phyloP scores from a whole-genome alignment of 306 rosid genomes.

The Herpetospermum pedunculosum region DNA sequence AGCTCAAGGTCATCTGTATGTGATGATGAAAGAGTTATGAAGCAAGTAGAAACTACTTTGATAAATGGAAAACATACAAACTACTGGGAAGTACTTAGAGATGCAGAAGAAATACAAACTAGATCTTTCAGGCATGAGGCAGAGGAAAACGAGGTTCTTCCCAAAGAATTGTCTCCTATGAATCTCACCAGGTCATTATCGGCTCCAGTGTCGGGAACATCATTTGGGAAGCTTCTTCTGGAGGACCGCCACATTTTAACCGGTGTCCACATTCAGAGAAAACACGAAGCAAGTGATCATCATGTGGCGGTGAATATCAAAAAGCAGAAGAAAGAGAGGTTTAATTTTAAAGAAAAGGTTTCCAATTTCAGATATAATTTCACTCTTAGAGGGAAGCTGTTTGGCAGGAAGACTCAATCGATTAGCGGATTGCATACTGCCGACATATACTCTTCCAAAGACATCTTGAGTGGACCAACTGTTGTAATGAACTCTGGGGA shows the following conservation, averaged over 20 bases:
- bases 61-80: slow-evolving; percentile 19
- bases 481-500: slow-evolving; percentile 55
- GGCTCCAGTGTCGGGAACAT: slow-evolving; percentile 91
- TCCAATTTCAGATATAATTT: slow-evolving; percentile 65
- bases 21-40: slow-evolving; percentile 27
- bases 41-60: slow-evolving; percentile 21
- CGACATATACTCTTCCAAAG: slow-evolving; percentile 36
- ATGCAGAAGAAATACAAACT: slow-evolving; percentile 39
- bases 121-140: slow-evolving; percentile 75
- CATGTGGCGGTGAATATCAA: slow-evolving; percentile 29
- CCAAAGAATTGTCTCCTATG: slow-evolving; percentile 62
- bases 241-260: slow-evolving; percentile 85
- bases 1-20: slow-evolving; percentile 35
- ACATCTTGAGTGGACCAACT: slow-evolving; percentile 81
- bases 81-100: slow-evolving; percentile 37
- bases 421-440: slow-evolving; percentile 33
- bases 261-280: slow-evolving; percentile 80
- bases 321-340: slow-evolving; percentile 59
- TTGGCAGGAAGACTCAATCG: slow-evolving; percentile 65
- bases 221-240: slow-evolving; percentile 98
- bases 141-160: slow-evolving; percentile 31
- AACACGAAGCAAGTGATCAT: slow-evolving; percentile 69
- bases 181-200: slow-evolving; percentile 85
- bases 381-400: slow-evolving; percentile 56
- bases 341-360: slow-evolving; percentile 75